phyloP scores from a whole-genome alignment of 139 green algal species.

The Micromonas commoda region DNA sequence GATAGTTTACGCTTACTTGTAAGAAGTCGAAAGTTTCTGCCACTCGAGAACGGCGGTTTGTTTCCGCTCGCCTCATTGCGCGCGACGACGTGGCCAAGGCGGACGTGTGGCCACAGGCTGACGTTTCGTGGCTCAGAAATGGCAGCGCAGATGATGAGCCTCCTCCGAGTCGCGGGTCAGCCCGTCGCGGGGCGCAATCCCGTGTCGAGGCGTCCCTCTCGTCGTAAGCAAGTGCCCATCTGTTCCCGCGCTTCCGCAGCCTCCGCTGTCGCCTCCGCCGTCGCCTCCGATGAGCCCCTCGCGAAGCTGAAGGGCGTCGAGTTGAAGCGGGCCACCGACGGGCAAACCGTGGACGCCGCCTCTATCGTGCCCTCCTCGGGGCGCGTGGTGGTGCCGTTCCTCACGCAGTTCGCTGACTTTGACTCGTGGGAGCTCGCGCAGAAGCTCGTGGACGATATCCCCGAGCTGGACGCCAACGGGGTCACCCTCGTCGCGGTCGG shows the following conservation, averaged over 20 bases:
- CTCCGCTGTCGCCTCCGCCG: neutral
- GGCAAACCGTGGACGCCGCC: neutral
- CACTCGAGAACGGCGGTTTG: no score
- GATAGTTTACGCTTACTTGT: no score
- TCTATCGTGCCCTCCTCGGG: neutral
- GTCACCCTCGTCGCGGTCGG: slow-evolving; percentile 28
- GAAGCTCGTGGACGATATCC: slow-evolving; percentile 24
- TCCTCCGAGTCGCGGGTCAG: no score
- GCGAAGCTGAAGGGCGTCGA: neutral
- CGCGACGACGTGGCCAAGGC: no score
- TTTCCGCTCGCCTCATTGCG: no score
- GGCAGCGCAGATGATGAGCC: no score
- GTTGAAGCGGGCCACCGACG: neutral
- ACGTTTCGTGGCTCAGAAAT: no score
- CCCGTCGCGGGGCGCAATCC: no score
- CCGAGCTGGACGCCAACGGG: neutral
- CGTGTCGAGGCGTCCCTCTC: no score
- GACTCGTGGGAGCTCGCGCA: slow-evolving; percentile 42
- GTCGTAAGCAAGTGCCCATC: no score
- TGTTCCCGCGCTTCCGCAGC: neutral
- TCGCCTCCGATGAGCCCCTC: neutral
- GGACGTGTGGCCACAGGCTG: no score
- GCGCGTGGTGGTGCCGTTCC: slow-evolving; percentile 20
- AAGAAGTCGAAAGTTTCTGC: no score
- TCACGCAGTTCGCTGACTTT: slow-evolving; percentile 42